phyloP scores from a whole-genome alignment of 2,329 filamentous ascomycete genomes.

The Lasiodiplodia gonubiensis region DNA sequence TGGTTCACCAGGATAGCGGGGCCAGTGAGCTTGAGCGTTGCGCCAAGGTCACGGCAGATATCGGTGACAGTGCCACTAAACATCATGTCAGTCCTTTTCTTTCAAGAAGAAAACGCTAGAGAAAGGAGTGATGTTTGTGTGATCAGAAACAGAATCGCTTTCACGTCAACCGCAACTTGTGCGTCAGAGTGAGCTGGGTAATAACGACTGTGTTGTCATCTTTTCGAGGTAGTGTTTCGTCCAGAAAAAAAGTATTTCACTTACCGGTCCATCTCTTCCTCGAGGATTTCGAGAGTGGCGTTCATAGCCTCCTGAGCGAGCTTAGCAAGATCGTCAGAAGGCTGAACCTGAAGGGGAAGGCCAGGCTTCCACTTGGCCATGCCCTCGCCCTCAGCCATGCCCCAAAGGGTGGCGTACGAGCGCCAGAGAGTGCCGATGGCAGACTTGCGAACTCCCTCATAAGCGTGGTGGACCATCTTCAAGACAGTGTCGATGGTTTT shows the following conservation, averaged over 20 bases:
- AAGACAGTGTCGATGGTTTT: conserved; percentile 83
- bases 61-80: conserved; percentile 84
- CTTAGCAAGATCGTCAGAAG: conserved; percentile 79
- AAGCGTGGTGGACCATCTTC: conserved; percentile 83
- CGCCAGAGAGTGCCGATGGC: conserved; percentile 92
- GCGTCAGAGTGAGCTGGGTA: conserved; percentile 99
- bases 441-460: conserved; percentile 92
- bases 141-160: conserved; percentile 70
- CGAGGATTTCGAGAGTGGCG: conserved; percentile 83
- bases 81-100: conserved; percentile 12
- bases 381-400: conserved; percentile 79
- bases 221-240: conserved; percentile 36
- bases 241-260: conserved; percentile 51
- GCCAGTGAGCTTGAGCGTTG: conserved; percentile 88
- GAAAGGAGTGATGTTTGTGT: conserved; percentile 46
- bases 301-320: conserved; percentile 85
- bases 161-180: conserved; percentile 83
- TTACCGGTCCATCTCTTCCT: conserved; percentile 91
- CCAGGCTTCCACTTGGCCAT: conserved; percentile 87
- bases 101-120: not conserved
- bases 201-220: conserved; percentile 87
- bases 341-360: conserved; percentile 79
- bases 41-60: conserved; percentile 91
- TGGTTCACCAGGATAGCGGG: conserved; percentile 80
- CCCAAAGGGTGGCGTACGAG: conserved; percentile 88